Conservation (phyloP, 2,329 filamentous ascomycete species). For the Geosmithia morbida region DNA sequence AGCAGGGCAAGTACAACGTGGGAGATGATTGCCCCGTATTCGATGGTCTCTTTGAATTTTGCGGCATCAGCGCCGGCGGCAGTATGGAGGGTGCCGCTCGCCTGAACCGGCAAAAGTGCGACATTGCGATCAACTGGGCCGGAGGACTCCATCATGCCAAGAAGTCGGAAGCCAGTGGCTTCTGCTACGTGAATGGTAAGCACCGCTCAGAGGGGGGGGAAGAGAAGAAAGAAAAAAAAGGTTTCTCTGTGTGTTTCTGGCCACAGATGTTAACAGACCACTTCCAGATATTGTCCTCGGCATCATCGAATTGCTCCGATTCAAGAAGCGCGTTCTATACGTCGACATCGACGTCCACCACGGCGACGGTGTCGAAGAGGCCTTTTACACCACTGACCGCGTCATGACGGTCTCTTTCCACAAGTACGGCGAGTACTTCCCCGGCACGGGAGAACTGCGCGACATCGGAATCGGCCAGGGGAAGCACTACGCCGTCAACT, state of each 20-base stretch:
- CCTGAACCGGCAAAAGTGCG: slow-evolving; percentile 78
- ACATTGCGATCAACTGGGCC: slow-evolving; percentile 98
- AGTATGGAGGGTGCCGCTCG: slow-evolving; percentile 88
- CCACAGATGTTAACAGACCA: too few species aligned
- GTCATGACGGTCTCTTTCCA: slow-evolving; percentile 92
- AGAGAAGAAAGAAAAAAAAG: too few species aligned
- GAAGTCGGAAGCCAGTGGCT: slow-evolving; percentile 89
- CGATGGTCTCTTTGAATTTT: slow-evolving; percentile 94
- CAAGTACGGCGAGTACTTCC: slow-evolving; percentile 95
- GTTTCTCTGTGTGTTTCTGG: too few species aligned
- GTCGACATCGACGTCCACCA: slow-evolving; percentile 95
- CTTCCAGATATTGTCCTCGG: slow-evolving; percentile 79
- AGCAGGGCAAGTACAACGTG: slow-evolving; percentile 89
- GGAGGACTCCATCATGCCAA: slow-evolving; percentile 95
- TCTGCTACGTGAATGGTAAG: slow-evolving; percentile 94
- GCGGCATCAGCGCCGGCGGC: slow-evolving; percentile 84
- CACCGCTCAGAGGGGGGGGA: too few species aligned
- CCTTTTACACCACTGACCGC: slow-evolving; percentile 83
- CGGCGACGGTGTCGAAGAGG: slow-evolving; percentile 84
- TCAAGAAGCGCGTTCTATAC: slow-evolving; percentile 91
- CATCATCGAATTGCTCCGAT: slow-evolving; percentile 79
- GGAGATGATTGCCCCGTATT: slow-evolving; percentile 97
- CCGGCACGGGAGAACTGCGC: slow-evolving; percentile 75
- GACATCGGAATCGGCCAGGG: slow-evolving; percentile 79
- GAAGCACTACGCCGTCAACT: slow-evolving; percentile 83